Conservation (phyloP, 345 rosid genomes). For the Murraya paniculata region DNA sequence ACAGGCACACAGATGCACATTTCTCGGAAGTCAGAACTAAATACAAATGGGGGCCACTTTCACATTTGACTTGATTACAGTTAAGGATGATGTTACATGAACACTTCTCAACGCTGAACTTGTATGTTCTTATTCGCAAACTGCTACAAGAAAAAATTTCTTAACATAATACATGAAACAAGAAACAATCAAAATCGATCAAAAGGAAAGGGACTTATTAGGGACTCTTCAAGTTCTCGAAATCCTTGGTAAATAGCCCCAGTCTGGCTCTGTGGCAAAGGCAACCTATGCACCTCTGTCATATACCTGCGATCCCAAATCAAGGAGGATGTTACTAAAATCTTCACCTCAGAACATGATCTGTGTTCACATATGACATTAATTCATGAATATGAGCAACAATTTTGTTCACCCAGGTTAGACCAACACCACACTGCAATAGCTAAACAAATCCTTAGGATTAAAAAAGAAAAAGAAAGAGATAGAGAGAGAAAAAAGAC, state of each 20-base stretch:
- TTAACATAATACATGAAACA: slow-evolving; percentile 15
- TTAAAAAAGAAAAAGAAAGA: background rate
- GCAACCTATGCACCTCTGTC: slow-evolving; percentile 84
- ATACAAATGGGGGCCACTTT: background rate
- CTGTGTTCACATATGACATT: background rate
- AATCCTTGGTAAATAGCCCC: slow-evolving; percentile 79
- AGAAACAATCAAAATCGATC: slow-evolving; percentile 39
- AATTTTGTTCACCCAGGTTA: background rate
- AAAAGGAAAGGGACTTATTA: slow-evolving; percentile 57
- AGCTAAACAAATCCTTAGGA: background rate
- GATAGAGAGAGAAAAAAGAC: background rate
- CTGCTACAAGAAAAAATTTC: background rate
- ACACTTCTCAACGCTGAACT: background rate
- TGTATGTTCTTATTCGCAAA: slow-evolving; percentile 10
- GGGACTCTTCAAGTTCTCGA: slow-evolving; percentile 86
- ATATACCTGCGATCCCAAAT: slow-evolving; percentile 56
- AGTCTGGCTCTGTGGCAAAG: slow-evolving; percentile 74
- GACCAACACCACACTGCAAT: background rate
- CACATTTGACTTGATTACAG: background rate
- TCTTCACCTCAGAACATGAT: background rate
- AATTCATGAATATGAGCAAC: background rate
- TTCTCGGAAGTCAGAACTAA: too few relatives aligned
- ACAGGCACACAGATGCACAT: background rate
- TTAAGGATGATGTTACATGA: background rate
- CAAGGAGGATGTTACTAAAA: background rate